Evolutionary conservation across 1,284 basidiomycete genomes (phyloP).

Genomic region (Tylopilus sp.): DNA sequence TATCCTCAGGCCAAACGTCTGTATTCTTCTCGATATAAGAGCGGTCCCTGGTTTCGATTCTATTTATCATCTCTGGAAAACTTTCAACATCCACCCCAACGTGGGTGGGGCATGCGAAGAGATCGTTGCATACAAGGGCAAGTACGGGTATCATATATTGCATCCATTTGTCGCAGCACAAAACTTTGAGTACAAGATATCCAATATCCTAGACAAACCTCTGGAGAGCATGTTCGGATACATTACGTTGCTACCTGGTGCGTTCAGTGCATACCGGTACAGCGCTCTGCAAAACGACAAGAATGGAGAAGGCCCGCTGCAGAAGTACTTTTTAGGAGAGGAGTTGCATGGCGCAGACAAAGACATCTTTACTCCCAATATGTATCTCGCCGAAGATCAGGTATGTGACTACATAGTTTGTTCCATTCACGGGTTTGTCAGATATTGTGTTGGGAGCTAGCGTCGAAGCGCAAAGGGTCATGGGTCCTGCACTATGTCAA

Average conservation of each 20-base stretch:
- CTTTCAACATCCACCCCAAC: slow-evolving; percentile 94
- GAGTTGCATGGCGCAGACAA: slow-evolving; percentile 87
- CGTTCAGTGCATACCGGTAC: slow-evolving; percentile 90
- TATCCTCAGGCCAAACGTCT: slow-evolving; percentile 82
- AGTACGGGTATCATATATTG: slow-evolving; percentile 69
- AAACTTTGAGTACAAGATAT: slow-evolving; percentile 98
- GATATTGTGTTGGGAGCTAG: slow-evolving; percentile 93
- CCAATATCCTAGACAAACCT: slow-evolving; percentile 89
- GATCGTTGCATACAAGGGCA: slow-evolving; percentile 89
- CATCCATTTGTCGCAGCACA: slow-evolving; percentile 89
- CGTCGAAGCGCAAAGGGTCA: slow-evolving; percentile 78
- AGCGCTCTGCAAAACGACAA: slow-evolving; percentile 87
- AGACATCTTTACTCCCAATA: slow-evolving; percentile 90
- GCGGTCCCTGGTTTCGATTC: slow-evolving; percentile 87
- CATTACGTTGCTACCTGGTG: slow-evolving; percentile 90
- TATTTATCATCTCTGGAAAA: slow-evolving; percentile 97
- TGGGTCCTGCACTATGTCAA: slow-evolving; percentile 96
- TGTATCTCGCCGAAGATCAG: slow-evolving; percentile 92
- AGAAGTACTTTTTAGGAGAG: slow-evolving; percentile 95
- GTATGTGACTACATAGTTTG: slow-evolving; percentile 39
- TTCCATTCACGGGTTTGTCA: slow-evolving; percentile 26
- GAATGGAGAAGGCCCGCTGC: slow-evolving; percentile 80
- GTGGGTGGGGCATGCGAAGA: slow-evolving; percentile 98
- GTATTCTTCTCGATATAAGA: slow-evolving; percentile 91
- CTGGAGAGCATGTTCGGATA: slow-evolving; percentile 86